Percentiles rank a stretch among this genome's conserved stretches.
These are phyloP conservation scores for Jatropha multifida DNA, from an alignment of 441 rosid genomes.

Conservation along the genomic window DNA sequence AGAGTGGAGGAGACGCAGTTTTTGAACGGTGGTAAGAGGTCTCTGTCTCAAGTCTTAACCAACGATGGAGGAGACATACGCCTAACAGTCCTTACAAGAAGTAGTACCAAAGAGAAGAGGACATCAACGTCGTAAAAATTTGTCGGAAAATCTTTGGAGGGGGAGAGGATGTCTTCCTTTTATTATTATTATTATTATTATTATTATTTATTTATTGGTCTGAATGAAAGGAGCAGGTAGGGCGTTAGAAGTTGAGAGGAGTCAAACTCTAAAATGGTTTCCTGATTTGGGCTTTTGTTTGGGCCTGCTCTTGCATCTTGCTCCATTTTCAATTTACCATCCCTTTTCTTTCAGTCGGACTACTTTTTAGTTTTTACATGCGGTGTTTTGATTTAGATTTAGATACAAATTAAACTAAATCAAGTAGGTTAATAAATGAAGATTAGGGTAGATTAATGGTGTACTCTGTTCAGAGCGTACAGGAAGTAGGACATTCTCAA, in stretches of 20 bases:
- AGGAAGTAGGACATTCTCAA: no score
- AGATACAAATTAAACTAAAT: no score
- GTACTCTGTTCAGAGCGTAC: no score
- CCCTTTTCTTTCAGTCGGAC: no score
- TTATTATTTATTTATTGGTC: neutral
- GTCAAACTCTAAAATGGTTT: neutral
- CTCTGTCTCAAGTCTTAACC: constrained; percentile 15
- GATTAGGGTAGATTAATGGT: no score
- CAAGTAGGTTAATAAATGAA: no score
- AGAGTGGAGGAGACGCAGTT: neutral
- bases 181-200: neutral
- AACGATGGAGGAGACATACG: constrained; percentile 14
- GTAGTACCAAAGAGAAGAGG: neutral
- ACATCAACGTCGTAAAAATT: neutral
- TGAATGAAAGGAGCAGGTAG: neutral
- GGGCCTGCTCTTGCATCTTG: neutral
- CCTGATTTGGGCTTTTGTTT: neutral
- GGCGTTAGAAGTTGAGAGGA: neutral
- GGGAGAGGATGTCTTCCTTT: neutral
- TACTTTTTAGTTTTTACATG: no score
- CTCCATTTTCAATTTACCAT: no score
- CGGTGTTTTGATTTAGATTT: no score
- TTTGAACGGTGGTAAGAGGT: neutral
- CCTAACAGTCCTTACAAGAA: neutral
- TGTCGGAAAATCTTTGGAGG: constrained; percentile 12